Conservation (phyloP, 2,329 filamentous ascomycete species). For the Aureobasidium zeae region DNA sequence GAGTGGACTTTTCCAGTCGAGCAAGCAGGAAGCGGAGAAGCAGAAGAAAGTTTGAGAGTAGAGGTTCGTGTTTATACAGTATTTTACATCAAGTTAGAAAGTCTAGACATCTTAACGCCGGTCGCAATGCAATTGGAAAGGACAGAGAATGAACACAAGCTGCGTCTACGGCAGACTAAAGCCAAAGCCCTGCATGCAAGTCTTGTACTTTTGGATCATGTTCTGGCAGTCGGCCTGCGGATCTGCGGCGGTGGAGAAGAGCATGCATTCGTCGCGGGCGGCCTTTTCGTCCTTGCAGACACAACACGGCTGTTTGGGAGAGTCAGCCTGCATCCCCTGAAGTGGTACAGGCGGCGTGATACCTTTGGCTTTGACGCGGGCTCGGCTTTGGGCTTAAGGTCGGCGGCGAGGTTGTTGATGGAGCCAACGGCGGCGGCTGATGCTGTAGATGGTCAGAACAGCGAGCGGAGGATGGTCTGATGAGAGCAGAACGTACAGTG, state of each 20-base stretch:
- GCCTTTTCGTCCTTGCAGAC: slow-evolving; percentile 95
- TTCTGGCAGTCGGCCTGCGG: slow-evolving; percentile 75
- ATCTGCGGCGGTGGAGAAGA: slow-evolving; percentile 79
- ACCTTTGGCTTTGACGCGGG: slow-evolving; percentile 38
- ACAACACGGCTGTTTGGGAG: slow-evolving; percentile 67
- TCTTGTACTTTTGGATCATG: slow-evolving; percentile 75
- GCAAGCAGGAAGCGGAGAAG: slow-evolving; percentile 19
- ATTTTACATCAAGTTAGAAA: slow-evolving; percentile 5
- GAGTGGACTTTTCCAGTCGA: slow-evolving; percentile 38
- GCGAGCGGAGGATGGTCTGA: background rate
- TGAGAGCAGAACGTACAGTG: background rate
- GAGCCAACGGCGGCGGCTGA: slow-evolving; percentile 15
- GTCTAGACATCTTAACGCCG: slow-evolving; percentile 5
- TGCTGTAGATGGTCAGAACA: background rate
- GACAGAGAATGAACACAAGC: background rate
- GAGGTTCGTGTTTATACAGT: slow-evolving; percentile 14
- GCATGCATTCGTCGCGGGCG: slow-evolving; percentile 94
- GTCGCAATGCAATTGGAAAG: slow-evolving; percentile 9
- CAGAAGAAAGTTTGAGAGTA: slow-evolving; percentile 24
- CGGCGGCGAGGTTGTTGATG: slow-evolving; percentile 37
- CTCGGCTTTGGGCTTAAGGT: slow-evolving; percentile 33
- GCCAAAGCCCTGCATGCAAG: slow-evolving; percentile 87
- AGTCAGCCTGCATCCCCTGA: slow-evolving; percentile 5
- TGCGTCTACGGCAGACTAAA: slow-evolving; percentile 53
- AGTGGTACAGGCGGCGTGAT: slow-evolving; percentile 11